A percentile compares a stretch with the other conserved stretches of the same genome.
Evolutionary conservation across 441 rosid genomes (phyloP).

Genomic region (Melastoma candidum): DNA sequence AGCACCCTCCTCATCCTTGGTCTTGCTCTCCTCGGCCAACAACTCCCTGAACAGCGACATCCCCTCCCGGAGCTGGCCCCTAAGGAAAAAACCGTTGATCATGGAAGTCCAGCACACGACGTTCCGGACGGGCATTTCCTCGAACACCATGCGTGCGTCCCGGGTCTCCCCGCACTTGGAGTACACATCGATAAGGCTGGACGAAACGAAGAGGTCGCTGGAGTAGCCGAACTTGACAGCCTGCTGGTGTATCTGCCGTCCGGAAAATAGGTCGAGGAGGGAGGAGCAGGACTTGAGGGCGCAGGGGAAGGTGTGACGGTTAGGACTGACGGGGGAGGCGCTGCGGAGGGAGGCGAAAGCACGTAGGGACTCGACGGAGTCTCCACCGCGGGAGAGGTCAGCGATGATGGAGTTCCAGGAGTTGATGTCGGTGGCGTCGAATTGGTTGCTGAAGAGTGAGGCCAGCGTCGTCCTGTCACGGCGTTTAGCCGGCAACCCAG

Average conservation of each 20-base stretch:
- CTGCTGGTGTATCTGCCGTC: conserved; percentile 76
- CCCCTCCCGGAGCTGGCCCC: conserved; percentile 41
- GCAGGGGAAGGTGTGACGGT: conserved; percentile 76
- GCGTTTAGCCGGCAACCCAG: too few species aligned
- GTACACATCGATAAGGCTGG: conserved; percentile 53
- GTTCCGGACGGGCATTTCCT: conserved; percentile 45
- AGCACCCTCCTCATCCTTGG: conserved; percentile 12
- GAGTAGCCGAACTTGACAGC: conserved; percentile 56
- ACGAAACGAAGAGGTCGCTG: conserved; percentile 44
- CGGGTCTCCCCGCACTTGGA: conserved; percentile 36
- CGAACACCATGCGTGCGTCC: conserved; percentile 48
- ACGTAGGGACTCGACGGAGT: conserved; percentile 60
- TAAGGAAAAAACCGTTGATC: conserved; percentile 62
- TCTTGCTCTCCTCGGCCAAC: conserved; percentile 35
- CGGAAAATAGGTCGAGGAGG: conserved; percentile 56
- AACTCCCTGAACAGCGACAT: conserved; percentile 55
- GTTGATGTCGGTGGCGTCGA: too few species aligned
- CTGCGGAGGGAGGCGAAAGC: conserved; percentile 78
- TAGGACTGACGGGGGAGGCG: conserved; percentile 48
- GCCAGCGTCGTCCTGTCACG: too few species aligned
- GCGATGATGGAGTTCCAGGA: conserved; percentile 46
- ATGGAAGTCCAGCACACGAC: conserved; percentile 66
- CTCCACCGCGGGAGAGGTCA: conserved; percentile 69
- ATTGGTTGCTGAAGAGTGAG: too few species aligned
- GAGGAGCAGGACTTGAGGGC: conserved; percentile 77